Percentiles rank a stretch among this genome's conserved stretches.
Conservation (phyloP, 1,284 basidiomycete genomes). For the Sutorius eximius region DNA sequence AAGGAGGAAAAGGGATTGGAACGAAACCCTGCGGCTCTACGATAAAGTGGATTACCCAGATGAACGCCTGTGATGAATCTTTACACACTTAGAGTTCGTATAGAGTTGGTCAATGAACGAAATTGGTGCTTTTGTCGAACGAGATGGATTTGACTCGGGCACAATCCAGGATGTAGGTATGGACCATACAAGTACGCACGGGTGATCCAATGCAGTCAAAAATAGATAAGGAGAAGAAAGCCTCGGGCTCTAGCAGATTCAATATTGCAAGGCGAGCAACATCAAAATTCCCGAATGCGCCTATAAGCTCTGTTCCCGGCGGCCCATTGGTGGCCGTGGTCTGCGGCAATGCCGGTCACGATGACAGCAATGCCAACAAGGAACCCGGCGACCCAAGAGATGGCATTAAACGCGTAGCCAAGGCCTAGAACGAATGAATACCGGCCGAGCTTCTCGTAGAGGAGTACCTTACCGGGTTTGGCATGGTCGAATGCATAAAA, state of each 20-base stretch:
- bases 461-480: slow-evolving; percentile 51
- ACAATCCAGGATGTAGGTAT: slow-evolving; percentile 11
- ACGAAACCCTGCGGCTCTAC: slow-evolving; percentile 76
- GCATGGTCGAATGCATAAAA: slow-evolving; percentile 58
- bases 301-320: slow-evolving; percentile 71
- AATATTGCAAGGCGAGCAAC: background rate
- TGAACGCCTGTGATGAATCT: slow-evolving; percentile 16
- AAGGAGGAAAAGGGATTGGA: slow-evolving; percentile 84
- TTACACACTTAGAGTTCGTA: background rate
- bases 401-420: slow-evolving; percentile 55
- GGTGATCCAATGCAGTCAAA: background rate
- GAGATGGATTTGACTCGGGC: background rate
- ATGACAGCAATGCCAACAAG: slow-evolving; percentile 55
- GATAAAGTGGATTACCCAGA: slow-evolving; percentile 56
- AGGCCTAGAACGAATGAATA: slow-evolving; percentile 41
- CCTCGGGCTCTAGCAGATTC: background rate
- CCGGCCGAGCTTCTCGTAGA: background rate
- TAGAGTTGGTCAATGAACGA: background rate
- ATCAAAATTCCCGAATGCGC: slow-evolving; percentile 41
- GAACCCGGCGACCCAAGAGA: slow-evolving; percentile 62
- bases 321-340: slow-evolving; percentile 68
- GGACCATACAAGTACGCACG: background rate
- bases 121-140: background rate
- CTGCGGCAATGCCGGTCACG: slow-evolving; percentile 64
- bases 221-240: background rate